phyloP scores from a whole-genome alignment of 495 filamentous ascomycete species.

The Aspergillus steynii region DNA sequence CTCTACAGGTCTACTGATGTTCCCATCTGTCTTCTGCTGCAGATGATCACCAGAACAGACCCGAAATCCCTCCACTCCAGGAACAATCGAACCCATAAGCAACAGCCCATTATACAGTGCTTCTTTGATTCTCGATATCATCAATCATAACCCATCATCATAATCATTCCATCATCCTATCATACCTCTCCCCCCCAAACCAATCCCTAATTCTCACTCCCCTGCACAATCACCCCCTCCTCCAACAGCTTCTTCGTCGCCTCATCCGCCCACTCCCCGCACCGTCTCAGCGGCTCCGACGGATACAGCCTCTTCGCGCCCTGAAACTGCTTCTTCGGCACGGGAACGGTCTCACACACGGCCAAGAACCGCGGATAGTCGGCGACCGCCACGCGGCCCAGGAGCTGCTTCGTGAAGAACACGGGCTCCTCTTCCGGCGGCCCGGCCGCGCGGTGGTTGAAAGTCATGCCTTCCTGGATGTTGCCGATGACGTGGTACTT shows the following conservation, averaged over 20 bases:
- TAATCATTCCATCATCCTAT: too few relatives aligned
- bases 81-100: too few relatives aligned
- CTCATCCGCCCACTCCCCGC: slow-evolving; percentile 25
- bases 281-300: slow-evolving; percentile 18
- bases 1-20: too few relatives aligned
- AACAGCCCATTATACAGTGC: too few relatives aligned
- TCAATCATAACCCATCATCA: too few relatives aligned
- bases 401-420: slow-evolving; percentile 13
- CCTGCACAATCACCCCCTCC: slow-evolving; percentile 10
- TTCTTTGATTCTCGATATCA: too few relatives aligned
- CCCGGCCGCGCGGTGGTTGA: slow-evolving; percentile 11
- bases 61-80: too few relatives aligned
- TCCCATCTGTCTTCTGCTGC: too few relatives aligned
- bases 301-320: slow-evolving; percentile 20
- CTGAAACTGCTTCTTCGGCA: slow-evolving; percentile 28
- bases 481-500: slow-evolving; percentile 25
- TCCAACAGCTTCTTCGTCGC: slow-evolving; percentile 14
- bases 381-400: slow-evolving; percentile 16
- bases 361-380: slow-evolving; percentile 15
- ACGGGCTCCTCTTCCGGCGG: slow-evolving; percentile 20
- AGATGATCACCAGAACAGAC: too few relatives aligned
- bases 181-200: too few relatives aligned
- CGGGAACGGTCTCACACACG: slow-evolving; percentile 16
- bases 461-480: slow-evolving; percentile 27
- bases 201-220: slow-evolving; percentile 5